Percentiles rank a stretch among this genome's conserved stretches.
Conservation (phyloP, 75 land plant genomes). For the Sequoia sempervirens region DNA sequence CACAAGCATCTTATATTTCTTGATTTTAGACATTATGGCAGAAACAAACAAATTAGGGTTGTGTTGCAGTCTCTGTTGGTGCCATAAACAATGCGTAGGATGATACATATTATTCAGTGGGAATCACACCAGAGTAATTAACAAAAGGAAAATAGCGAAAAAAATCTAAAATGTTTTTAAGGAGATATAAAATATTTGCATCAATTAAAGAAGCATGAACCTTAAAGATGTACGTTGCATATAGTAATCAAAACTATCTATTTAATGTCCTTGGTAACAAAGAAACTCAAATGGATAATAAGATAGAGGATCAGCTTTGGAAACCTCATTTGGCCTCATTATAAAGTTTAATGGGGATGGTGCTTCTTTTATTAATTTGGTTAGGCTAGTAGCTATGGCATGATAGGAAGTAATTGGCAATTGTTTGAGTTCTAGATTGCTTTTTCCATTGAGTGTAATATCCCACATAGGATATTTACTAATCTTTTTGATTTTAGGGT, state of each 20-base stretch:
- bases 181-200: too few species aligned
- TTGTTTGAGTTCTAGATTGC: neutral
- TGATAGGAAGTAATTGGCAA: neutral
- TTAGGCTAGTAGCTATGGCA: neutral
- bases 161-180: neutral
- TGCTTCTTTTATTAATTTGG: neutral
- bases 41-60: neutral
- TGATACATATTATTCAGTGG: neutral
- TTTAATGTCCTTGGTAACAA: neutral
- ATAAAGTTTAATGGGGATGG: neutral
- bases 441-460: neutral
- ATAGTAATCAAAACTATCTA: neutral
- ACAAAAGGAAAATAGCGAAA: neutral
- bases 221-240: neutral
- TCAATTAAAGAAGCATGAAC: too few species aligned
- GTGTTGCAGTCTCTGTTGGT: neutral
- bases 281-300: neutral
- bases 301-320: neutral
- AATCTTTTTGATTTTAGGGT: too few species aligned
- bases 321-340: neutral
- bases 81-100: neutral
- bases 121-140: neutral
- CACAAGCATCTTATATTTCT: neutral
- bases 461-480: too few species aligned
- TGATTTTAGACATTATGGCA: neutral